phyloP scores from a whole-genome alignment of 768 basidiomycete species.

The Tricholomella constricta region DNA sequence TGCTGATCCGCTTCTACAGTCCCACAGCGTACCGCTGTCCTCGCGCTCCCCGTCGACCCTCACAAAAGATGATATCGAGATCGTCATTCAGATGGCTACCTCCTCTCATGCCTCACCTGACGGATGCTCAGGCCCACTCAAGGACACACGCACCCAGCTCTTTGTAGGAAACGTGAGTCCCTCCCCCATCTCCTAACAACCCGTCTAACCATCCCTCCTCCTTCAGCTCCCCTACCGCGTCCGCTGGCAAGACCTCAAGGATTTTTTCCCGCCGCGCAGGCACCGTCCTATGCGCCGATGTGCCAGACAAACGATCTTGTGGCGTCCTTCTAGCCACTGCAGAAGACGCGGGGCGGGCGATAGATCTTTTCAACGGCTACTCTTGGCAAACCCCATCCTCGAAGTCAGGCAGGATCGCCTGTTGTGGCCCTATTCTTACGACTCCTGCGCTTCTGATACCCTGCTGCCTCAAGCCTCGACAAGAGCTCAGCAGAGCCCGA shows the following conservation, averaged over 20 bases:
- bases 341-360: no score
- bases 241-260: slow-evolving; percentile 98
- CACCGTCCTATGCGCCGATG: slow-evolving; percentile 86
- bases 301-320: no score
- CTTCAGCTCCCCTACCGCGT: slow-evolving; percentile 90
- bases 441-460: no score
- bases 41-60: slow-evolving; percentile 33
- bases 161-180: slow-evolving; percentile 90
- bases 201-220: slow-evolving; percentile 6
- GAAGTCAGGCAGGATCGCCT: no score
- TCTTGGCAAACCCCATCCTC: no score
- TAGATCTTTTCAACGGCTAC: no score
- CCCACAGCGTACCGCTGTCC: slow-evolving; percentile 11
- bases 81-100: slow-evolving; percentile 90
- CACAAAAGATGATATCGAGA: slow-evolving; percentile 87
- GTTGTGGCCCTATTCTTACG: no score
- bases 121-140: slow-evolving; percentile 47
- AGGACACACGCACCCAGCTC: slow-evolving; percentile 92
- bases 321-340: no score
- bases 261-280: slow-evolving; percentile 92
- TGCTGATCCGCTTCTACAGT: slow-evolving; percentile 1
- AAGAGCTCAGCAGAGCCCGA: no score
- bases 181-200: slow-evolving; percentile 25
- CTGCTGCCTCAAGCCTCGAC: no score
- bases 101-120: slow-evolving; percentile 58